These are phyloP conservation scores for Excoecaria cochinchinensis DNA, from an alignment of 345 rosid species.

Conservation along the genomic window DNA sequence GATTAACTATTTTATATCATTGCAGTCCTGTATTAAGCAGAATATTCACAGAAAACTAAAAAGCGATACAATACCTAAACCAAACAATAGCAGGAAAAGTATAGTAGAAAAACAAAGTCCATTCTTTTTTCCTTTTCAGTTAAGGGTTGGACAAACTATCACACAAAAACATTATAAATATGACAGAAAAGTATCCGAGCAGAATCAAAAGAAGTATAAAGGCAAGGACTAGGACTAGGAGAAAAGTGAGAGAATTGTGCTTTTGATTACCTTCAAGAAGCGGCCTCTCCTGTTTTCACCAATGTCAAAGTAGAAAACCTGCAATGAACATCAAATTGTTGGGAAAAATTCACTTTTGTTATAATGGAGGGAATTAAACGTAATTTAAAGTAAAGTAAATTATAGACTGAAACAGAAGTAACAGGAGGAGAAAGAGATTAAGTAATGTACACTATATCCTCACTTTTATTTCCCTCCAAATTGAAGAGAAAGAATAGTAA, in stretches of 20 bases:
- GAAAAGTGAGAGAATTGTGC: neutral
- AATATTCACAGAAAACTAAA: neutral
- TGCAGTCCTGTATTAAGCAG: neutral
- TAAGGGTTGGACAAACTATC: neutral
- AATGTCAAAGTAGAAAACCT: constrained; percentile 95
- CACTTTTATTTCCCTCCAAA: no score
- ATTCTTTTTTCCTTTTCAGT: neutral
- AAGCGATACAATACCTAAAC: neutral
- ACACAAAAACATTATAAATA: neutral
- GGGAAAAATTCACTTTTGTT: no score
- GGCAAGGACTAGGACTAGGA: neutral
- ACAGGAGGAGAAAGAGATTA: no score
- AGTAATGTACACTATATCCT: no score
- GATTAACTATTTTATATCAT: neutral
- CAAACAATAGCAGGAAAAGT: neutral
- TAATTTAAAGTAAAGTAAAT: no score
- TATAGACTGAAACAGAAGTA: no score
- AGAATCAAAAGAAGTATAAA: neutral
- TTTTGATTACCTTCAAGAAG: constrained; percentile 68
- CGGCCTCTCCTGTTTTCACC: constrained; percentile 97
- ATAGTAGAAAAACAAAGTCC: neutral
- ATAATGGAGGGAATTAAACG: no score
- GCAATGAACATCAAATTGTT: neutral
- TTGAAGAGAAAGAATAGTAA: no score
- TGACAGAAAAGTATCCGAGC: neutral